Conservation (phyloP, 2,329 filamentous ascomycete genomes). For the Colletotrichum salicis region DNA sequence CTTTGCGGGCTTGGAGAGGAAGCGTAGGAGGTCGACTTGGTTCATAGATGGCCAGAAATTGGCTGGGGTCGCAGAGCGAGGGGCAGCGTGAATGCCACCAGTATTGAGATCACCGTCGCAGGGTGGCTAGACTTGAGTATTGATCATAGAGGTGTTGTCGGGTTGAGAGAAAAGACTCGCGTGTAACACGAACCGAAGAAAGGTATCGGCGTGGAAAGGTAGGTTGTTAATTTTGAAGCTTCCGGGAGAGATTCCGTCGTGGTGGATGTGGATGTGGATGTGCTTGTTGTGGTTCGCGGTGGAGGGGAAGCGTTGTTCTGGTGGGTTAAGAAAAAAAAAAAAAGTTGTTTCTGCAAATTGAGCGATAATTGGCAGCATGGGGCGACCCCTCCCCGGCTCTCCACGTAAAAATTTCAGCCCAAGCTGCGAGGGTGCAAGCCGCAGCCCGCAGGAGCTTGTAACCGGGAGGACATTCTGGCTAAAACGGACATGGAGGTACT, state of each 20-base stretch:
- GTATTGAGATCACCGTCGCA: constrained; percentile 4
- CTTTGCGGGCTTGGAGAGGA: constrained; percentile 95
- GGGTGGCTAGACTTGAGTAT: constrained; percentile 3
- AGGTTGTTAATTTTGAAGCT: constrained; percentile 29
- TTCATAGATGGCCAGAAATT: constrained; percentile 75
- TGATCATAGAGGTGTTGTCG: constrained; percentile 3
- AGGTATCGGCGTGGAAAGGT: background rate
- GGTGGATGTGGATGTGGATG: constrained; percentile 16
- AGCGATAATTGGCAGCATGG: constrained; percentile 14
- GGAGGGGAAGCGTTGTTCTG: constrained; percentile 10
- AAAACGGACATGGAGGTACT: background rate
- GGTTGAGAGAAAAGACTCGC: background rate
- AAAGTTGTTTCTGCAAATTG: constrained; percentile 28
- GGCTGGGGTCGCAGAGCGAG: constrained; percentile 6
- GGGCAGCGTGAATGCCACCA: constrained; percentile 20
- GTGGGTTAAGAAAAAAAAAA: constrained; percentile 24
- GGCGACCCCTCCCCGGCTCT: constrained; percentile 8
- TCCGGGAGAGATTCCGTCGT: constrained; percentile 19
- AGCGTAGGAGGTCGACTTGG: constrained; percentile 89
- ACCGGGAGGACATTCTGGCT: background rate
- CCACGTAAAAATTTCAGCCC: constrained; percentile 31
- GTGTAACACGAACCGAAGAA: constrained; percentile 3
- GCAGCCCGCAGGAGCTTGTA: too few relatives aligned
- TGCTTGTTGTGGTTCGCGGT: constrained; percentile 11
- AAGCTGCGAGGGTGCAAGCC: background rate